phyloP scores from a whole-genome alignment of 2,329 filamentous ascomycete species.

The Rugonectria rugulosa region DNA sequence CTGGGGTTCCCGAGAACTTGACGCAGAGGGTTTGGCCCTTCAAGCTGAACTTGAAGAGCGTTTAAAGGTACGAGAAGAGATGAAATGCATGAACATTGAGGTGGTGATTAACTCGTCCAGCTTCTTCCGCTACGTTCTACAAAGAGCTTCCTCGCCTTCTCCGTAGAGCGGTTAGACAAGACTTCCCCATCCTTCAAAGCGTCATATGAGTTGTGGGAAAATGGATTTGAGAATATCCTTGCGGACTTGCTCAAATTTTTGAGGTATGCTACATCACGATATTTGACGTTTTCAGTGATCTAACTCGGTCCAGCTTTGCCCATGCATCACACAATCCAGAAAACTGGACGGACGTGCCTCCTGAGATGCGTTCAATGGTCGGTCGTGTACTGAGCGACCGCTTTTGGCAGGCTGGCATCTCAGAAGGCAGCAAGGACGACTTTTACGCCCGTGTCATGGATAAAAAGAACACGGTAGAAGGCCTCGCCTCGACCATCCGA shows the following conservation, averaged over 20 bases:
- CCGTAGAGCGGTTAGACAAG: conserved; percentile 86
- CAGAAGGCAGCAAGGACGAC: conserved; percentile 92
- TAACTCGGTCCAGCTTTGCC: conserved; percentile 68
- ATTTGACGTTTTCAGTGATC: not conserved
- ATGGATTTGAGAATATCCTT: conserved; percentile 82
- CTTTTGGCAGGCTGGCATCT: conserved; percentile 99
- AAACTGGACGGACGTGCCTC: conserved; percentile 81
- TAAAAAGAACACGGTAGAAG: conserved; percentile 89
- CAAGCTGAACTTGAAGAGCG: conserved; percentile 82
- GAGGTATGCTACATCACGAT: conserved; percentile 54
- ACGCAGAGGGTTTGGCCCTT: conserved; percentile 79
- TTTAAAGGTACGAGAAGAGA: conserved; percentile 61
- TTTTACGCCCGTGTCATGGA: conserved; percentile 93
- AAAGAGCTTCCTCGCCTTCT: conserved; percentile 90
- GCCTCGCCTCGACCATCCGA: conserved; percentile 90
- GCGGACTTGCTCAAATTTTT: conserved; percentile 86
- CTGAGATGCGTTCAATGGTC: conserved; percentile 79
- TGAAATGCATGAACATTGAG: not conserved
- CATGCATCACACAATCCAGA: conserved; percentile 89
- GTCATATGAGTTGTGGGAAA: conserved; percentile 84
- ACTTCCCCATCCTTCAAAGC: conserved; percentile 75
- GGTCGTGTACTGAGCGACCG: conserved; percentile 87
- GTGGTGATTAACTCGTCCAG: conserved; percentile 45
- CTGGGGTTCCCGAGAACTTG: conserved; percentile 81
- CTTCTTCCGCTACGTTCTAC: conserved; percentile 83